These are phyloP conservation scores for Carallia brachiata DNA, from an alignment of 345 rosid genomes.

Conservation along the genomic window DNA sequence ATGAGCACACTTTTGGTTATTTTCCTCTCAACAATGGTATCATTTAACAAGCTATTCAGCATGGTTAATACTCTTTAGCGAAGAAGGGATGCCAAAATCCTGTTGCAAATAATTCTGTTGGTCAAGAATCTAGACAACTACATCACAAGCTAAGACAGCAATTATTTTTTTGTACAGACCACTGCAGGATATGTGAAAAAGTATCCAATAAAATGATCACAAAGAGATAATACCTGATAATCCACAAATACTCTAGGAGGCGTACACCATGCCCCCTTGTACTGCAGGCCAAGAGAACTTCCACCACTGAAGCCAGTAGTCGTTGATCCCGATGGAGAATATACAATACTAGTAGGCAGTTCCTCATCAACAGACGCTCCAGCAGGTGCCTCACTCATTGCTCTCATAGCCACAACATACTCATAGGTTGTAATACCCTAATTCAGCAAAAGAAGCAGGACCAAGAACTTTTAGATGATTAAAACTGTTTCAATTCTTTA, in stretches of 20 bases:
- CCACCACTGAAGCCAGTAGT: constrained; percentile 89
- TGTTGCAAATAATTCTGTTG: no score
- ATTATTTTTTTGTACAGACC: not conserved
- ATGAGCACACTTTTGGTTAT: no score
- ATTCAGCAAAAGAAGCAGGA: constrained; percentile 15
- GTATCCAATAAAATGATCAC: not conserved
- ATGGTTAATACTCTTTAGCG: no score
- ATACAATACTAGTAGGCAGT: constrained; percentile 43
- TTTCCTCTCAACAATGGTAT: no score
- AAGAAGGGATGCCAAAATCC: no score
- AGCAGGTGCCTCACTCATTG: constrained; percentile 86
- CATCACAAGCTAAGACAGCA: constrained; percentile 1
- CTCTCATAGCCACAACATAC: constrained; percentile 89
- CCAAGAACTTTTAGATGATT: not conserved
- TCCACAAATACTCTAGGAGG: constrained; percentile 95
- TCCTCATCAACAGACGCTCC: constrained; percentile 77
- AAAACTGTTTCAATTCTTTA: not conserved
- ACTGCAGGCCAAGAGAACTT: constrained; percentile 77
- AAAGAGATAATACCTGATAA: constrained; percentile 63
- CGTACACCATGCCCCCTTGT: constrained; percentile 94
- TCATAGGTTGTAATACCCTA: constrained; percentile 95
- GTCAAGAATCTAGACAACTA: no score
- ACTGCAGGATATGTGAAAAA: not conserved
- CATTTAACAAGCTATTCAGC: no score
- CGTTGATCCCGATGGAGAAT: constrained; percentile 88